Evolutionary conservation across 352 stramenopile genomes (phyloP).

Genomic region (Phytophthora rubi): DNA sequence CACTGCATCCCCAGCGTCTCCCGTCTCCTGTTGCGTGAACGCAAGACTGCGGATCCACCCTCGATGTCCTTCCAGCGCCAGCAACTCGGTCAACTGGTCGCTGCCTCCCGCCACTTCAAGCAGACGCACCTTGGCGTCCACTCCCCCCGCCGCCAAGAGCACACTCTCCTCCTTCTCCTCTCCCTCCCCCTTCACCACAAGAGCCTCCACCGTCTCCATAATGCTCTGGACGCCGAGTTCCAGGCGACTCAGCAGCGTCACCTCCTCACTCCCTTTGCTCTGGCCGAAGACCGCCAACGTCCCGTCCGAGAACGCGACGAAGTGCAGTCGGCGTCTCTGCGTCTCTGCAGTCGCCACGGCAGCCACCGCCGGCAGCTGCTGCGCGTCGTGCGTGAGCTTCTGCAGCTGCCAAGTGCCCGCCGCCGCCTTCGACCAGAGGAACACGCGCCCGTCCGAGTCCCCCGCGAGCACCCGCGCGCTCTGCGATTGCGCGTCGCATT

Average conservation of each 20-base stretch:
- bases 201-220: conserved; percentile 56
- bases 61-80: conserved; percentile 64
- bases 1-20: not conserved
- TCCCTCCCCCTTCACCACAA: conserved; percentile 8
- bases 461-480: conserved; percentile 51
- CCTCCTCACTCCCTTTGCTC: not conserved
- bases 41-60: conserved; percentile 74
- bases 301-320: conserved; percentile 59
- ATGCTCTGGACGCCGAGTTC: conserved; percentile 53
- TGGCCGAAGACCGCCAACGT: not conserved
- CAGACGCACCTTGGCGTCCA: conserved; percentile 73
- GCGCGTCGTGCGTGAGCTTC: conserved; percentile 12
- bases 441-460: conserved; percentile 67
- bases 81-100: conserved; percentile 33
- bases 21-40: conserved; percentile 36
- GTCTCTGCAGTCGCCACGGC: conserved; percentile 45
- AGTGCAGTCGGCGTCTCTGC: conserved; percentile 38
- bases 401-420: conserved; percentile 27
- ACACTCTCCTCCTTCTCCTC: conserved; percentile 32
- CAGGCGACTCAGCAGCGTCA: conserved; percentile 28
- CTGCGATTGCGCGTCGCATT: conserved; percentile 5
- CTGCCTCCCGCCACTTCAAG: conserved; percentile 45
- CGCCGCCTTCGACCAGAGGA: conserved; percentile 47
- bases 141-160: conserved; percentile 66
- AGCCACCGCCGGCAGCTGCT: conserved; percentile 39